Evolutionary conservation across 2,329 filamentous ascomycete genomes (phyloP).

Genomic region (Pseudogymnoascus sp.): DNA sequence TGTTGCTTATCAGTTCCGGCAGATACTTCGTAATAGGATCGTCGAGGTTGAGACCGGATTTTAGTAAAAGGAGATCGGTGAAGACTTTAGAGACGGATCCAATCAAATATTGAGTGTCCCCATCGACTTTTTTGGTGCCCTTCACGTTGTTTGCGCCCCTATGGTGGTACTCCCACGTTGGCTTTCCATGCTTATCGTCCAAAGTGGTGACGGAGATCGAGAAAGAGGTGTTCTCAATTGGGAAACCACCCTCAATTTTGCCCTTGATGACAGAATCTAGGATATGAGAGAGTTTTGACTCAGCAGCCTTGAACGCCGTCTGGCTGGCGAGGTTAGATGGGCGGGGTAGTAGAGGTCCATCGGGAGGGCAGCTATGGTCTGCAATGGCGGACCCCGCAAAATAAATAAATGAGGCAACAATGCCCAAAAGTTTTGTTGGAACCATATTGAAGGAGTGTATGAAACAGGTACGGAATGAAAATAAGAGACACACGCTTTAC

Average conservation of each 20-base stretch:
- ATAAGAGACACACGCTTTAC: neutral
- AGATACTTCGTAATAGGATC: constrained; percentile 33
- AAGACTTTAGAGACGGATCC: constrained; percentile 37
- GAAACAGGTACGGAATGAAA: neutral
- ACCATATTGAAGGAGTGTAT: neutral
- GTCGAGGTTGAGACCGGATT: constrained; percentile 28
- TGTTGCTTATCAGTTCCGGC: constrained; percentile 29
- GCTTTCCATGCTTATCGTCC: neutral
- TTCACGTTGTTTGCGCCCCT: constrained; percentile 29
- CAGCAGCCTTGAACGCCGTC: neutral
- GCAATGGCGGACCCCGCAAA: neutral
- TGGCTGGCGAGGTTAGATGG: neutral
- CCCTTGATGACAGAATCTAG: neutral
- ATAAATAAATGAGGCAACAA: neutral
- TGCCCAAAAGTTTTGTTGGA: neutral
- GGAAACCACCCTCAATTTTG: neutral
- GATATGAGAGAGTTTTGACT: neutral
- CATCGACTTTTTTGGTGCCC: neutral
- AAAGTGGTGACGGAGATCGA: neutral
- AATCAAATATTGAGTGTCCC: constrained; percentile 31
- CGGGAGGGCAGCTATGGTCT: neutral
- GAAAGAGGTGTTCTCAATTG: constrained; percentile 2
- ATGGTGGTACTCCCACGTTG: constrained; percentile 32
- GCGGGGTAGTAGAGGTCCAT: neutral
- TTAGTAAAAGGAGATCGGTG: constrained; percentile 32